Percentiles rank a stretch among this genome's conserved stretches.
Conservation (phyloP, 768 basidiomycete genomes). For the Hygrocybe punicea region DNA sequence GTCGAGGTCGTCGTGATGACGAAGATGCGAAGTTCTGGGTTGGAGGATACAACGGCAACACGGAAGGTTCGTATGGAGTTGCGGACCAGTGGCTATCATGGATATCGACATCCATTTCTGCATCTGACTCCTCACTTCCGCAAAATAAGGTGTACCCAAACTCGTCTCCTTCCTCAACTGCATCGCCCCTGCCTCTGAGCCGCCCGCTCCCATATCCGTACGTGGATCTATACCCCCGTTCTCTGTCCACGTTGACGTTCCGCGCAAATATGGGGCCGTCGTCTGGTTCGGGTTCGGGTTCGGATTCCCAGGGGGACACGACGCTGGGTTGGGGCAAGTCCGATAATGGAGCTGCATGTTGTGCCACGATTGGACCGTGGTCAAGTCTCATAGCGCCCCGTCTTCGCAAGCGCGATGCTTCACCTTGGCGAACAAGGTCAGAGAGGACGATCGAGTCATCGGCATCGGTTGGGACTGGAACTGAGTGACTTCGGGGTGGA, state of each 20-base stretch:
- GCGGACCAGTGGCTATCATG: neutral
- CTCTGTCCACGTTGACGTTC: neutral
- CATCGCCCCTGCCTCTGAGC: constrained; percentile 15
- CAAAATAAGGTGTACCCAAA: constrained; percentile 42
- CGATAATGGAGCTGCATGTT: constrained; percentile 2
- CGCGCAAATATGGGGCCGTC: neutral
- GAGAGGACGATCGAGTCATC: constrained; percentile 71
- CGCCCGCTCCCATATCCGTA: constrained; percentile 14
- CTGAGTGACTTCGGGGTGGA: neutral
- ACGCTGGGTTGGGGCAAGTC: constrained; percentile 14
- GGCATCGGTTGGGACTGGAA: constrained; percentile 4
- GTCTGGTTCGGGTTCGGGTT: constrained; percentile 16
- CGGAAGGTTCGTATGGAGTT: constrained; percentile 33
- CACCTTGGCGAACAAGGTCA: constrained; percentile 69
- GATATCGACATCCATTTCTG: constrained; percentile 8
- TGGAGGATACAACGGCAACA: constrained; percentile 37
- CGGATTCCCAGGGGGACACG: constrained; percentile 24
- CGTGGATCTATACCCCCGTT: constrained; percentile 3
- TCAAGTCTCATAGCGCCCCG: constrained; percentile 70
- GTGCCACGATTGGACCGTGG: constrained; percentile 19
- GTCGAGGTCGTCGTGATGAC: constrained; percentile 9
- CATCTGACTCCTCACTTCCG: constrained; percentile 22
- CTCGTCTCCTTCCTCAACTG: constrained; percentile 19
- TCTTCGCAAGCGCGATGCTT: constrained; percentile 69
- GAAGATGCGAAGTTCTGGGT: constrained; percentile 23